Evolutionary conservation across 1,284 basidiomycete genomes (phyloP).

Genomic region (Cystobasidium sp.): DNA sequence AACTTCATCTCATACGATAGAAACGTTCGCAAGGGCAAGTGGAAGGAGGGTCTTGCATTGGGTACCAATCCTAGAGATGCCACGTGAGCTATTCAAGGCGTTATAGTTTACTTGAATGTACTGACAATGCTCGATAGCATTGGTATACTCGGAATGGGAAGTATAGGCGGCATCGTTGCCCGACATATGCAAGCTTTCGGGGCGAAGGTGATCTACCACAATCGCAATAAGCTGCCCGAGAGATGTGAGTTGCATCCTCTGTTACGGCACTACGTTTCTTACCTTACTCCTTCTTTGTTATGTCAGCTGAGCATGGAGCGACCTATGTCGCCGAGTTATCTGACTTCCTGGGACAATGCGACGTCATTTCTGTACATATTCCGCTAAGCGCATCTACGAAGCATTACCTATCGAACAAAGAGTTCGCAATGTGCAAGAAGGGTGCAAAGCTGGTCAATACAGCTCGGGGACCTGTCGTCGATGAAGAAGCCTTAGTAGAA

Average conservation of each 20-base stretch:
- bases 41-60: conserved; percentile 17
- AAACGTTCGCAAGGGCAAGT: conserved; percentile 34
- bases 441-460: conserved; percentile 61
- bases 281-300: not conserved
- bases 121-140: conserved; percentile 13
- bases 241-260: conserved; percentile 20
- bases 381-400: conserved; percentile 59
- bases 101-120: not conserved
- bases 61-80: not conserved
- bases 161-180: conserved; percentile 43
- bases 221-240: conserved; percentile 37
- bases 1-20: conserved; percentile 46
- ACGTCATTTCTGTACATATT: conserved; percentile 62
- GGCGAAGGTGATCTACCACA: conserved; percentile 34
- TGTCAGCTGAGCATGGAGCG: conserved; percentile 28
- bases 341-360: conserved; percentile 57
- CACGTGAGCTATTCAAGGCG: not conserved
- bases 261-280: not conserved
- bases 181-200: conserved; percentile 41
- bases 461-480: conserved; percentile 56
- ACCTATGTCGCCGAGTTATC: conserved; percentile 53
- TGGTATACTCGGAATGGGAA: conserved; percentile 48
- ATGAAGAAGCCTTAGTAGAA: conserved; percentile 44
- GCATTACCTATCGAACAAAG: conserved; percentile 56
- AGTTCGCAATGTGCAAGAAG: conserved; percentile 58